These are phyloP conservation scores for Nematodospora anomalae DNA, from an alignment of 1,139 yeast species.

Conservation along the genomic window DNA sequence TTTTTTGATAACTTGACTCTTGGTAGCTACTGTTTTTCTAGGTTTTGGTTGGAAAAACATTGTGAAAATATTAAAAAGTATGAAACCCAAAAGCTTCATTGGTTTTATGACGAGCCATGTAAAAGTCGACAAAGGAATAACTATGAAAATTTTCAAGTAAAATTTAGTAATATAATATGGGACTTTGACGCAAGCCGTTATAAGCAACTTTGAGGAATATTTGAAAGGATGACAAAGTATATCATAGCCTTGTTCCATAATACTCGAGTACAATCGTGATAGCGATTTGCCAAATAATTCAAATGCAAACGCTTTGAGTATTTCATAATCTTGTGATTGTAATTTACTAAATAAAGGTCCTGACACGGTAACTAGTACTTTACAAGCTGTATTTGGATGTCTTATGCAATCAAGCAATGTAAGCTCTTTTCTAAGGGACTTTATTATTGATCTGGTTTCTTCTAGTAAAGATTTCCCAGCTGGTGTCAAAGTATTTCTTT, in stretches of 20 bases:
- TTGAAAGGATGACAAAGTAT: slow-evolving; percentile 12
- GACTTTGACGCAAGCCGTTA: slow-evolving; percentile 14
- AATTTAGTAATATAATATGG: slow-evolving; percentile 20
- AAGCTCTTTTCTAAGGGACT: slow-evolving; percentile 9
- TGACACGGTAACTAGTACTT: slow-evolving; percentile 13
- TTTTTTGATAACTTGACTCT: not conserved
- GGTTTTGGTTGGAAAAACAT: not conserved
- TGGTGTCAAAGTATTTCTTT: not conserved
- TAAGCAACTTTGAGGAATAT: slow-evolving; percentile 3
- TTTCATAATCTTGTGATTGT: slow-evolving; percentile 11
- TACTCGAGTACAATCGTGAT: slow-evolving; percentile 4
- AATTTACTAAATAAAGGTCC: slow-evolving; percentile 12
- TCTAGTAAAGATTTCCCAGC: slow-evolving; percentile 1
- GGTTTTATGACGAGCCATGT: slow-evolving; percentile 11
- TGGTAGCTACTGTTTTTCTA: not conserved
- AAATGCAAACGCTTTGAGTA: slow-evolving; percentile 17
- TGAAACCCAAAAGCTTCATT: slow-evolving; percentile 2
- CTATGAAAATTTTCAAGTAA: slow-evolving; percentile 18
- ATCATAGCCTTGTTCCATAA: slow-evolving; percentile 9
- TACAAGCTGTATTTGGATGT: slow-evolving; percentile 15
- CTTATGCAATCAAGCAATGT: slow-evolving; percentile 16
- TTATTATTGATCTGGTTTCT: not conserved
- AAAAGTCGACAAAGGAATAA: slow-evolving; percentile 18
- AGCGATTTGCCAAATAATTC: slow-evolving; percentile 20
- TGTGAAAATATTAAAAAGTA: slow-evolving; percentile 2